These are phyloP conservation scores for Saprolegnia diclina DNA, from an alignment of 352 stramenopile genomes.

Conservation along the genomic window DNA sequence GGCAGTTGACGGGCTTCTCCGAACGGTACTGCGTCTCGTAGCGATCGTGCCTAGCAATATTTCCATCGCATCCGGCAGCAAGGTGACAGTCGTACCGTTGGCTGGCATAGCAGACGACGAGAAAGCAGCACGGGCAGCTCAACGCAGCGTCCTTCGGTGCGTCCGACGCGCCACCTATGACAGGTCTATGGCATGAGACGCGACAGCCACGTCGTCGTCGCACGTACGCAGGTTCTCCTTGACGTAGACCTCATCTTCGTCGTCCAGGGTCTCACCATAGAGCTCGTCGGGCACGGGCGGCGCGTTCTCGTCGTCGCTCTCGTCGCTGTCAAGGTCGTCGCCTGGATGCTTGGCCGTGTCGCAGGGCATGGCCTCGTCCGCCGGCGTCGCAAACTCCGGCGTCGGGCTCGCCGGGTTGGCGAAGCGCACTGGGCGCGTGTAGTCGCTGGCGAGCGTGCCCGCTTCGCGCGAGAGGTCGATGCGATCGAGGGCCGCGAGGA, in stretches of 20 bases:
- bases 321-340: neutral
- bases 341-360: neutral
- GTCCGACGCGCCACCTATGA: constrained; percentile 7
- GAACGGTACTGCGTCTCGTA: constrained; percentile 71
- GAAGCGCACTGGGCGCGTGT: neutral
- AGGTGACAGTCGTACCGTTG: constrained; percentile 36
- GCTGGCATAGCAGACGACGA: constrained; percentile 71
- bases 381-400: neutral
- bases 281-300: neutral
- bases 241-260: constrained; percentile 15
- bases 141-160: constrained; percentile 50
- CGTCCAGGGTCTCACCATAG: constrained; percentile 19
- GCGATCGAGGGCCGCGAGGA: constrained; percentile 6
- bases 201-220: neutral
- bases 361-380: neutral
- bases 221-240: constrained; percentile 13
- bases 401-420: neutral
- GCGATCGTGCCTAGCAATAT: constrained; percentile 39
- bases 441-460: neutral
- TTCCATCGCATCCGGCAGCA: neutral
- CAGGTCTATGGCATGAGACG: neutral
- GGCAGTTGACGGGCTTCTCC: constrained; percentile 56
- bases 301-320: neutral
- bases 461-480: constrained; percentile 4
- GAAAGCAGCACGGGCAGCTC: constrained; percentile 75